Base-by-base conservation (phyloP, 1,139 yeast species). In the Nakaseomyces kungkrabaensis region DNA sequence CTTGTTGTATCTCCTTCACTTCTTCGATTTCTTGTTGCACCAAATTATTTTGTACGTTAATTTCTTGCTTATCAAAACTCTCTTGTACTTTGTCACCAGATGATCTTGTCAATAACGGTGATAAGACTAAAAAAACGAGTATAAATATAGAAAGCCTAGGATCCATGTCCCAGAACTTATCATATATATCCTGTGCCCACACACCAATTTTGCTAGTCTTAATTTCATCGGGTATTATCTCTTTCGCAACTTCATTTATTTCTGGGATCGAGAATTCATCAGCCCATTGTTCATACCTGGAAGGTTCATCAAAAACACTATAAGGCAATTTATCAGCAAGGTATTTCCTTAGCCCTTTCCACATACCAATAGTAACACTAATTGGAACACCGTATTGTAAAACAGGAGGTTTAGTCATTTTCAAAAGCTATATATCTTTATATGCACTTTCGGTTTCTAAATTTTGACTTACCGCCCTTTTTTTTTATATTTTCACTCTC, bases 331-430 rank as follows among this genome's bases (percentile, higher is more conserved):
- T n/a, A 5, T 13, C 11, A 9, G 34, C 44, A 1, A 41, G 11
- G 10, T 27, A 41, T 25, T 29, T 41, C 44, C 44, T n/a, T 25
- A 41, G 25, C 24, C 44, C 34, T 26, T 41, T 41, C 44, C 44
- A 41, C 44, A 29, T 29, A 11, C 44, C 44, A n/a, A 41, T 26
- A n/a, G 44, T 41, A 5, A 41, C 44, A 17, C 44, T 26, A 29
- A 41, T n/a, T 8, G 44, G 44, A n/a, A 41, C n/a, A 27, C 44
- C 44, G 9, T 41, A 41, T 10, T 29, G 44, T 11, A 41, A 27
- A 41, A 41, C 44, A n/a, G 33, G 44, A 27, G 44, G 44, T 41
- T 25, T 41, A n/a, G 44, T 17, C 44, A 41, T 41, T 26, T 24
- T 38, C 25, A 17, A 3, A 17, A 17, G 37, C 4, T 34, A 8